Evolutionary conservation across 805 yeast species (phyloP), one percentile per base, ranked within the genome.

Genomic region (Candida lessepsii): DNA sequence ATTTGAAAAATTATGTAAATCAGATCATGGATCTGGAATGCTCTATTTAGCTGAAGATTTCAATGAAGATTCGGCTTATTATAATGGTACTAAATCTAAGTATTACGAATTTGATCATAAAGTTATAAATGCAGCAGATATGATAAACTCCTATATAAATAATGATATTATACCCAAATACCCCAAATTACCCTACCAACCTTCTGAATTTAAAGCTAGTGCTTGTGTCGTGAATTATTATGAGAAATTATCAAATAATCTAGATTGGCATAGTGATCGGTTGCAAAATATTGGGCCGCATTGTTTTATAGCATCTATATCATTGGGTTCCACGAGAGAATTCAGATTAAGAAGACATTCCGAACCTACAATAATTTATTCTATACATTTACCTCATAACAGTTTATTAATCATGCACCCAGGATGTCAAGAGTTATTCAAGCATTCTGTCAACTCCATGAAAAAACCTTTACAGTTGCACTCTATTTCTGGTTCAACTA

Each of bases 201-300:
- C 49, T 19, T 47, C 47, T 6, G 52, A 52, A 7, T 83, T 89
- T 89, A 49, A 49, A 2, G 76, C 77, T 11, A 73, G 75, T 40
- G 57, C 75, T 9, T 77, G 80, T 16, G 68, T 83, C 3, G 74
- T 76, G 14, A 85, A 85, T 49, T 61, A 65, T 39, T 86, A 78
- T 57, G 73, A 70, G 5, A 60, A 63, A 4, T 67, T 73, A 7
- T 59, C 65, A 4, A 75, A 75, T 44, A 67, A 78, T 44, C 69
- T 85, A 23, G 88, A 83, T 36, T 84, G 81, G 78, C 95, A 86
- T 56, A 80, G 89, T 2, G 95, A 86, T 57, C 73, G 85, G 41
- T 56, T 86, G 46, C 80, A 87, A 0, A 70, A 79, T 36, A 70
- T 84, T 16, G 95, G 95, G 0, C 90, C 93, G 0, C 75, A 80